phyloP scores from a whole-genome alignment of 2,329 filamentous ascomycete species.

The Pyricularia grisea region DNA sequence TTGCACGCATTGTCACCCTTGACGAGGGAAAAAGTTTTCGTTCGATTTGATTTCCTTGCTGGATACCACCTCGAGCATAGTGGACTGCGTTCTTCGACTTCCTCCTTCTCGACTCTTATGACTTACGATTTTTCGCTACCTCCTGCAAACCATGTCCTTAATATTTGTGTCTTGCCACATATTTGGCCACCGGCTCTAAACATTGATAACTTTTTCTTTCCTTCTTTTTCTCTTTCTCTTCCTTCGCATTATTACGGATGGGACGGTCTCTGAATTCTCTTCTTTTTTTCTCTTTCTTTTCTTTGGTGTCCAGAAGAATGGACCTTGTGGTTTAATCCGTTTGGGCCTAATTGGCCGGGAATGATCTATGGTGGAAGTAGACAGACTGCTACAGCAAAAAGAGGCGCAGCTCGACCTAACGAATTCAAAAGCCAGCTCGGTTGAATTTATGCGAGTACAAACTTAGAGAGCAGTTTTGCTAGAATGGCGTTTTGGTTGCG shows the following conservation, averaged over 20 bases:
- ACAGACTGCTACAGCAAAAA: neutral
- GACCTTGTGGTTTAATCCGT: neutral
- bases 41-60: slow-evolving; percentile 15
- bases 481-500: neutral
- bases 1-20: slow-evolving; percentile 4
- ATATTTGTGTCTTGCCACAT: neutral
- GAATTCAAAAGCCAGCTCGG: neutral
- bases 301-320: neutral
- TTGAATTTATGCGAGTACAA: neutral
- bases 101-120: neutral
- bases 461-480: neutral
- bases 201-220: slow-evolving; percentile 6
- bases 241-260: neutral
- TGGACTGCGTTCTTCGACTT: slow-evolving; percentile 9
- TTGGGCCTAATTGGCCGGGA: neutral
- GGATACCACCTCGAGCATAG: slow-evolving; percentile 19
- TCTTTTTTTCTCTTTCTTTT: no score
- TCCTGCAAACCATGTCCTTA: neutral
- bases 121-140: slow-evolving; percentile 5
- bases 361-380: neutral
- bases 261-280: neutral
- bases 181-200: neutral
- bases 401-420: neutral
- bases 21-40: slow-evolving; percentile 10
- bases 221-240: no score